Evolutionary conservation across 2,329 filamentous ascomycete species (phyloP), one percentile per base, ranked within the genome.

Genomic region (Phaeosphaeriaceae sp.): DNA sequence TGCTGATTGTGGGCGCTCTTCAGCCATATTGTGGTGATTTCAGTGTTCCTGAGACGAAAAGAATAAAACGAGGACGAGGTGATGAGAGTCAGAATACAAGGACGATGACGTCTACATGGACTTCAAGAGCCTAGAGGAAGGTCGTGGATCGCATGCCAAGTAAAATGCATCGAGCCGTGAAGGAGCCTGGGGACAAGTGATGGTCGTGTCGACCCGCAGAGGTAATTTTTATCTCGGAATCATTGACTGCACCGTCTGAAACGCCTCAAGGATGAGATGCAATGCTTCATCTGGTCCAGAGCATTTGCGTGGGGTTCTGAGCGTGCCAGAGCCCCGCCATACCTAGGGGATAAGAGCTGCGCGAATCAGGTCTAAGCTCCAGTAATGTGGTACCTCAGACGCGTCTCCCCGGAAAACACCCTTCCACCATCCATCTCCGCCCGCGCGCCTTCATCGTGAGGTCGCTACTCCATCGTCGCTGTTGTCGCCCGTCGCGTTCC

Each of bases 401-500:
- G 71, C 70, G 70, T 72, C 66, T 63, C 63, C 58, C 62, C 42
- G 56, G 49, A 68, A 69, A 66, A 65, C 62, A 63, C 56, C 60
- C 63, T 58, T 67, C 53, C 65, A 53, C 62, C 48, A 52, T 59
- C 60, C 63, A 67, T 61, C 63, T 53, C 60, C 60, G 54, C 60
- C 60, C 63, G 40, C 57, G 55, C 65, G 59, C 56, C 42, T 63
- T 53, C 69, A 72, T 72, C 71, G 67, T 65, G 63, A 63, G 22
- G 51, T 54, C 54, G 55, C 56, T 57, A 52, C 54, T 52, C 69
- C 68, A 72, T 72, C 73, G 67, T 71, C 65, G 71, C 71, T 70
- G 69, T 60, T 64, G 56, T 58, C 54, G 51, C 56, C 62, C 15
- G 61, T 69, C 62, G 56, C 66, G 61, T 60, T 57, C 61, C 58